Evolutionary conservation across 2,329 filamentous ascomycete species (phyloP), one percentile per base, ranked within the genome.

Genomic region (Pseudopithomyces maydicus): DNA sequence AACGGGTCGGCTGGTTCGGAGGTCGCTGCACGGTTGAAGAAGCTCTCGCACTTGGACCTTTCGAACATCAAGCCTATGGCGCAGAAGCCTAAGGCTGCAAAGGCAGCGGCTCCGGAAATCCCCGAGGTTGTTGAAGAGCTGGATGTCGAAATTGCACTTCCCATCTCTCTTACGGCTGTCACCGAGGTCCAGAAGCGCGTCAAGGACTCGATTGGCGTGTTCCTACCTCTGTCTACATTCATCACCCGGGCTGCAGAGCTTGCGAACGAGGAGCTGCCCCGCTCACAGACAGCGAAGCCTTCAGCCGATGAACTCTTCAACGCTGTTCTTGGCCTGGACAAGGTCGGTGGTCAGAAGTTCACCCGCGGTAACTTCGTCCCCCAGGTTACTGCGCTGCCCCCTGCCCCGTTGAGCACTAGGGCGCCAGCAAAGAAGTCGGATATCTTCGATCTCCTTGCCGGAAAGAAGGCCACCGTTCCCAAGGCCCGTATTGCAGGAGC

Each of bases 11-110:
- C 91, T 65, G 90, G 94, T 1, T 83, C 85, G 20, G 82, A 87
- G 59, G 84, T 92, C 66, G 90, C 90, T 54, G 81, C 84, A 56
- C 87, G 86, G 51, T 88, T 96, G 72, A 82, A 86, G 58, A 89
- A 92, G 76, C 86, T 95, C 47, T 81, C 85, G 41, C 92, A 96
- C 76, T 87, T 99, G 52, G 94, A 99, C 75, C 86, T 99, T 22
- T 95, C 90, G 81, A 97, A 98, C 81, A 94, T 98, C 81, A 96
- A 96, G 81, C 80, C 94, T 57, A 89, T 88, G 46, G 68, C 77
- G 22, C 74, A 78, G 52, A 77, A 78, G 64, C 75, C 77, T 57
- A 67, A 74, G 11, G 69, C 73, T 6, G 76, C 80, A 53, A 82
- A 83, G 73, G 69, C 78, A 52, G 72, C 76, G 36, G 73, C 75